Evolutionary conservation across 345 rosid species (phyloP).

Genomic region (Boechera stricta): DNA sequence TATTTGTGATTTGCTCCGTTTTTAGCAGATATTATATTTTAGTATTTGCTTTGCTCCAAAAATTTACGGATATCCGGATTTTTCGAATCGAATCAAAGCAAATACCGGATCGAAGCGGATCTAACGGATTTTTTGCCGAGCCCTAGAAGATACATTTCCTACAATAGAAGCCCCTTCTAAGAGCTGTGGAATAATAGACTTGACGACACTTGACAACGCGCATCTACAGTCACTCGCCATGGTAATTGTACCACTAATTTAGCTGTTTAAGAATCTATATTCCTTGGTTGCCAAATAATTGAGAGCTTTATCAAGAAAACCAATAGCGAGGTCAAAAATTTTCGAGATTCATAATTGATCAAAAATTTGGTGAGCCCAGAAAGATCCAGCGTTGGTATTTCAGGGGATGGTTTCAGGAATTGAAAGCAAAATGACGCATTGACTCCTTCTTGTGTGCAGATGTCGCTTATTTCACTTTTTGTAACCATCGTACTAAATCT

Average conservation of each 20-base stretch:
- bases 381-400: background rate
- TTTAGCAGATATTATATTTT: no score
- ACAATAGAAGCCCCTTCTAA: background rate
- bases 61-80: no score
- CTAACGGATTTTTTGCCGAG: no score
- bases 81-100: no score
- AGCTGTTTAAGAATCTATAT: no score
- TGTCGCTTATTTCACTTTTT: background rate
- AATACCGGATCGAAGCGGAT: no score
- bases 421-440: background rate
- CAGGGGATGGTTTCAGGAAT: background rate
- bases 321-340: background rate
- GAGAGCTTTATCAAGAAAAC: background rate
- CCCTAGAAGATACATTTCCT: no score
- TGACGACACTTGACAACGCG: background rate
- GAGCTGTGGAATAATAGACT: background rate
- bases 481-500: conserved; percentile 1
- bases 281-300: background rate
- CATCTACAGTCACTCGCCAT: background rate
- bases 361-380: background rate
- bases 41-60: no score
- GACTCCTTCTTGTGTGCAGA: background rate
- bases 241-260: no score
- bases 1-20: no score
- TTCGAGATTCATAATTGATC: background rate